Evolutionary conservation across 1,139 yeast species (phyloP).

Genomic region (Saccharomycopsis hybrid): DNA sequence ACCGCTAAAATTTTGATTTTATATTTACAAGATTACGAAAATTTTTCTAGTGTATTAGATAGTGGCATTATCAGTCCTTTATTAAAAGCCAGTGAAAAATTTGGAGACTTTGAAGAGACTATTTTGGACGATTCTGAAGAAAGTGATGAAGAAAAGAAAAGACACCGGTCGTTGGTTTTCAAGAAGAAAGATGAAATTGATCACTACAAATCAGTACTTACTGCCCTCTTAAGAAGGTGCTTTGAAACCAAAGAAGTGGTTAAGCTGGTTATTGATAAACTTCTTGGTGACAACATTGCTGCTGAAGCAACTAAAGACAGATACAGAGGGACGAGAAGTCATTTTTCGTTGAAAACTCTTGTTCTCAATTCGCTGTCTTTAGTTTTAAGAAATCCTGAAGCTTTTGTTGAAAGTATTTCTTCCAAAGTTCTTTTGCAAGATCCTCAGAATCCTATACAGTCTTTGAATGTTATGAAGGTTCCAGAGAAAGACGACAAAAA

Average conservation of each 20-base stretch:
- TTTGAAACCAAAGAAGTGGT: slow-evolving; percentile 57
- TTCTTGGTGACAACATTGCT: slow-evolving; percentile 32
- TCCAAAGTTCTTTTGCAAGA: slow-evolving; percentile 43
- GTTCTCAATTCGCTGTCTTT: slow-evolving; percentile 51
- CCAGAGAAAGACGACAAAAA: slow-evolving; percentile 33
- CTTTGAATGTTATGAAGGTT: slow-evolving; percentile 29
- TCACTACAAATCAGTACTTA: slow-evolving; percentile 11
- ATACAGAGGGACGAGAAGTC: slow-evolving; percentile 22
- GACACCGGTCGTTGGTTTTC: too few relatives aligned
- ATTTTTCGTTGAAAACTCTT: slow-evolving; percentile 31
- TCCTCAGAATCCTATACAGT: slow-evolving; percentile 37
- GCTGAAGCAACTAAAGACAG: not conserved
- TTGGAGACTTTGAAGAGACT: too few relatives aligned
- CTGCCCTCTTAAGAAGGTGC: slow-evolving; percentile 55
- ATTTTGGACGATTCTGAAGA: too few relatives aligned
- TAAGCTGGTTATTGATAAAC: slow-evolving; percentile 42
- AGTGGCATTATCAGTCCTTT: slow-evolving; percentile 6
- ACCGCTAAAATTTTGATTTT: slow-evolving; percentile 47
- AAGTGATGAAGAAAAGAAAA: too few relatives aligned
- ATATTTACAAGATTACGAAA: slow-evolving; percentile 31
- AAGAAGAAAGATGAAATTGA: too few relatives aligned
- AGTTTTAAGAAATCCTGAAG: slow-evolving; percentile 52
- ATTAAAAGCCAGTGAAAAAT: too few relatives aligned
- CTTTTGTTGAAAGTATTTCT: slow-evolving; percentile 48
- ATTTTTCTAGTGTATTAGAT: slow-evolving; percentile 23